Conservation (phyloP, 768 basidiomycete species). For the Xanthoconium purpureum region DNA sequence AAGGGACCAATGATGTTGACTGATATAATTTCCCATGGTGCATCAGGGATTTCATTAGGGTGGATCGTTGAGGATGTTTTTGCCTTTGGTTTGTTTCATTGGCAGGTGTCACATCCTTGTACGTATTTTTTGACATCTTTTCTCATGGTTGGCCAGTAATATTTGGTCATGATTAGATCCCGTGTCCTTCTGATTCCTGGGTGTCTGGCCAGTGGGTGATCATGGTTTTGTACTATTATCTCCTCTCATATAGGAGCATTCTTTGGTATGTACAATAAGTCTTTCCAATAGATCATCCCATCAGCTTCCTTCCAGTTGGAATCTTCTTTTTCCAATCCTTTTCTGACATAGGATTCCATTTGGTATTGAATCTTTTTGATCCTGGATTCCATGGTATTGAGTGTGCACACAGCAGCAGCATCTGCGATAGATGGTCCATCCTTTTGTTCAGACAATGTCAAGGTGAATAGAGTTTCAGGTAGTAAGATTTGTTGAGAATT, state of each 20-base stretch:
- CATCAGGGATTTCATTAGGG: background rate
- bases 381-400: no score
- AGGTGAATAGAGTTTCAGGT: background rate
- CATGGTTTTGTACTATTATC: no score
- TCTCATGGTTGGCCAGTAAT: background rate
- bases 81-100: background rate
- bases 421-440: no score
- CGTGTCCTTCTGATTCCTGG: background rate
- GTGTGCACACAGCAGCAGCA: no score
- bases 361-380: no score
- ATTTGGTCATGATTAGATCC: background rate
- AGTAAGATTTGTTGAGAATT: background rate
- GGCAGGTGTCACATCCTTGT: background rate
- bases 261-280: no score
- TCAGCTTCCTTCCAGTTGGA: no score
- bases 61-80: background rate
- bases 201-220: background rate
- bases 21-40: background rate
- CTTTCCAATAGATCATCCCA: no score
- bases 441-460: no score
- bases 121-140: background rate
- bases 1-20: background rate
- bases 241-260: no score
- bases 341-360: no score
- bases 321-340: no score